Base-by-base conservation (phyloP, 148 eudicot genomes). In the Chenopodium quinoa region DNA sequence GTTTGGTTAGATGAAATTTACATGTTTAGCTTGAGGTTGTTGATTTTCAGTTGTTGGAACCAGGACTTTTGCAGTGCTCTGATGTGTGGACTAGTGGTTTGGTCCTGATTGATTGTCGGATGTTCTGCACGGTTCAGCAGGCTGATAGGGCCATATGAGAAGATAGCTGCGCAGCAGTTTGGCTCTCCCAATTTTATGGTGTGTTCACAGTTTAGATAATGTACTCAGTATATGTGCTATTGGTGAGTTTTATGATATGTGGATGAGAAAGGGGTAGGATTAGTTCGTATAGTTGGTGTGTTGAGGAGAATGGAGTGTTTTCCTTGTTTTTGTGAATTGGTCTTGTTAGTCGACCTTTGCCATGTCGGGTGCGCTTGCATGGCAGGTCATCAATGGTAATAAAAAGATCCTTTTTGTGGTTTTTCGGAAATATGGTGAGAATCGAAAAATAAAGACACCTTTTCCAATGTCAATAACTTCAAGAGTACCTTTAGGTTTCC, bases 301-400 rank as follows among this genome's bases (percentile, higher is more conserved):
- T 23, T 12, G 34, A 60, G 16, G 16, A 6, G 74, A 16, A 52
- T 12, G 52, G 52, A 48, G 52, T 76, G 47, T 60, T 29, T 13
- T 29, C 14, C 5, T 8, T 17, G 22, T 23, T 75, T 54, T 34
- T 34, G 12, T 64, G 9, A 77, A 7, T n/a, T 73, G 78, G 69
- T 74, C 46, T 67, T 70, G 80, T 79, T 46, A 52, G 86, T 86
- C 79, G 88, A 77, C 86, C 88, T 86, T 83, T 86, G 88, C 88
- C 88, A 86, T 86, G 88, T 64, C 85, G 54, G 88, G 88, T 86
- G 88, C 86, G 88, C 88, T 86, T 84, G 88, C 88, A 56, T 83
- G 88, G 88, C 86, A 83, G 88, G 88, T 86, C 88, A 83, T 78
- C 78, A 14, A n/a, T 37, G 29, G 56, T 75, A 79, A 86, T 79